Evolutionary conservation across 495 filamentous ascomycete species (phyloP).

Genomic region (Hyaloscypha variabilis): DNA sequence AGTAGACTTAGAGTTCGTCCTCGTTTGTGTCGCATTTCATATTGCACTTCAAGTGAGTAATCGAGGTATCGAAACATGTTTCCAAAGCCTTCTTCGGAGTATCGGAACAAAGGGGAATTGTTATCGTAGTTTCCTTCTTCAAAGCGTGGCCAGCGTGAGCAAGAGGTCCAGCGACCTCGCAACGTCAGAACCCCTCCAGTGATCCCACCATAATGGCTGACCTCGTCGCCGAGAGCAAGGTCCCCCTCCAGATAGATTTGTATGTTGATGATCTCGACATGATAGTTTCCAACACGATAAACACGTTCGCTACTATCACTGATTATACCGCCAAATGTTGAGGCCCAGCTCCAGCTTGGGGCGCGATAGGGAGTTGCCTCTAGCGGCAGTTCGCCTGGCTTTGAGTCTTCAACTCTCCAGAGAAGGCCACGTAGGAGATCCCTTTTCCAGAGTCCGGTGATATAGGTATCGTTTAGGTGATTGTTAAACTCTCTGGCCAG

Average conservation of each 20-base stretch:
- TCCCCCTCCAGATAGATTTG: neutral
- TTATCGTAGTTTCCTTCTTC: neutral
- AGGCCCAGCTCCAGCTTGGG: conserved; percentile 21
- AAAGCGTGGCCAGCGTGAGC: neutral
- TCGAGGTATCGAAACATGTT: conserved; percentile 1
- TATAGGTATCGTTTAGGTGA: conserved; percentile 11
- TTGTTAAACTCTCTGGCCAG: conserved; percentile 9
- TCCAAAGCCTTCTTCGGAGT: neutral
- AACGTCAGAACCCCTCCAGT: neutral
- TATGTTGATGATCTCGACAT: neutral
- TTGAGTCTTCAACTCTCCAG: conserved; percentile 4
- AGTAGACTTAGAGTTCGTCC: neutral
- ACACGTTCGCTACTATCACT: neutral
- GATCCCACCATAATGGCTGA: conserved; percentile 6
- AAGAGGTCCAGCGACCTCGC: conserved; percentile 32
- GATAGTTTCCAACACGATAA: neutral
- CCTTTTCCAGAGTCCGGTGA: conserved; percentile 19
- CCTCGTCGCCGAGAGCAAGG: neutral
- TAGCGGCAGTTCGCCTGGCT: neutral
- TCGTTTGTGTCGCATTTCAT: neutral
- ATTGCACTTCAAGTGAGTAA: neutral
- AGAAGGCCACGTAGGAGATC: conserved; percentile 16
- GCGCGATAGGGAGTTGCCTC: conserved; percentile 15
- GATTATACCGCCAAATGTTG: neutral
- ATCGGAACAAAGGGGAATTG: neutral